These are phyloP conservation scores for Aspergillus persii DNA, from an alignment of 2,329 filamentous ascomycete genomes.

Conservation along the genomic window DNA sequence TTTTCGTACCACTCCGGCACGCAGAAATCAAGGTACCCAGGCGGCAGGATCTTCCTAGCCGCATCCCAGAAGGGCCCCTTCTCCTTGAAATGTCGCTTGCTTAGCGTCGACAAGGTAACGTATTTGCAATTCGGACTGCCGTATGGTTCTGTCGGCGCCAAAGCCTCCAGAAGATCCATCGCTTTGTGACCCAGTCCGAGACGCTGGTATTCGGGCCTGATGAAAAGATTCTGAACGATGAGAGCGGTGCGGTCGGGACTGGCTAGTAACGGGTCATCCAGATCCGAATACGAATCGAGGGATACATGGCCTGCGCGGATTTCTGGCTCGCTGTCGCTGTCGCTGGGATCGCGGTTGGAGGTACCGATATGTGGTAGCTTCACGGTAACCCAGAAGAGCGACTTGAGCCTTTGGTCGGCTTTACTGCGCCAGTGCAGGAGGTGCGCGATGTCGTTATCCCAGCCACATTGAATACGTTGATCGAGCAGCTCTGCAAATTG, in stretches of 20 bases:
- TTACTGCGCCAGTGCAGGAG: conserved; percentile 12
- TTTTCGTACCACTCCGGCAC: conserved; percentile 26
- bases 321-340: neutral
- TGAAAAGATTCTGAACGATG: conserved; percentile 26
- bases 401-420: conserved; percentile 12
- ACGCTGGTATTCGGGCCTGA: conserved; percentile 20
- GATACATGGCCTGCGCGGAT: conserved; percentile 29
- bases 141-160: conserved; percentile 20
- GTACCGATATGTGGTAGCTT: neutral
- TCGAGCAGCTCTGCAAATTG: conserved; percentile 13
- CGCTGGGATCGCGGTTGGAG: neutral
- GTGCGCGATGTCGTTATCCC: conserved; percentile 9
- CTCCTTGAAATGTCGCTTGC: conserved; percentile 23
- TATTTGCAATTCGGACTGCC: conserved; percentile 13
- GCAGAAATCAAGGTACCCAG: conserved; percentile 14
- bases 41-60: conserved; percentile 8
- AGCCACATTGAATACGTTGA: conserved; percentile 18
- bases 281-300: conserved; percentile 21
- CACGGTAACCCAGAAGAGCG: conserved; percentile 20
- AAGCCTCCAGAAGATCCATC: conserved; percentile 20
- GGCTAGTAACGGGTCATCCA: conserved; percentile 12
- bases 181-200: conserved; percentile 16
- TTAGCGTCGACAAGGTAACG: conserved; percentile 18
- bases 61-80: conserved; percentile 9
- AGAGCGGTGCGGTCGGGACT: conserved; percentile 17